A percentile compares a stretch with the other conserved stretches of the same genome.
These are phyloP conservation scores for Fraxinus albicans DNA, from an alignment of 305 asterid species.

Conservation along the genomic window DNA sequence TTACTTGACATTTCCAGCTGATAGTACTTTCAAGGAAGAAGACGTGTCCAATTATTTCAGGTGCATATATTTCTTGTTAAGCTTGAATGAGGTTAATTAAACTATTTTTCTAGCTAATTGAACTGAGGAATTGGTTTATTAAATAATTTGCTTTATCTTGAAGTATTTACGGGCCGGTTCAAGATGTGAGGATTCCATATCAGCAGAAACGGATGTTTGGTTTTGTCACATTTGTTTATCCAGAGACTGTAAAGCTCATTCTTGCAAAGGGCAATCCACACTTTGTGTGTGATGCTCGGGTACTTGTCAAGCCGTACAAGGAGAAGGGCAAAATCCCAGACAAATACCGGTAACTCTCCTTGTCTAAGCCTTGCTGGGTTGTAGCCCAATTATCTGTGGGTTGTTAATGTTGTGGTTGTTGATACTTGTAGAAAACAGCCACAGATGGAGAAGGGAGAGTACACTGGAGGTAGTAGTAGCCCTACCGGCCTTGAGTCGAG, in stretches of 20 bases:
- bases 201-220: slow-evolving; percentile 86
- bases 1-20: slow-evolving; percentile 83
- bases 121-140: neutral
- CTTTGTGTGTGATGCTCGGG: slow-evolving; percentile 78
- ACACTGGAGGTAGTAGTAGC: slow-evolving; percentile 45
- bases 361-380: neutral
- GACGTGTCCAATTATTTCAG: slow-evolving; percentile 75
- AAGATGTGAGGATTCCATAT: slow-evolving; percentile 77
- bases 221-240: slow-evolving; percentile 62
- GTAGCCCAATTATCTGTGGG: neutral
- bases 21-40: slow-evolving; percentile 71
- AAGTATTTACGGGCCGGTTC: slow-evolving; percentile 67
- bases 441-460: slow-evolving; percentile 63
- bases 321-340: slow-evolving; percentile 83
- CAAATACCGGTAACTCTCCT: slow-evolving; percentile 39
- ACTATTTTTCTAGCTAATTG: neutral
- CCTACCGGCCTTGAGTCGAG: slow-evolving; percentile 17
- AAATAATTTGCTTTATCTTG: slow-evolving; percentile 15
- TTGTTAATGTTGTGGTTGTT: neutral
- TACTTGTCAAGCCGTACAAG: slow-evolving; percentile 75
- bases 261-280: slow-evolving; percentile 83
- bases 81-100: neutral
- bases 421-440: slow-evolving; percentile 50
- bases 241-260: slow-evolving; percentile 72
- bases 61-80: slow-evolving; percentile 22